phyloP scores from a whole-genome alignment of 176 grass and related monocot species.

The Rhipidocladum racemiflorum region DNA sequence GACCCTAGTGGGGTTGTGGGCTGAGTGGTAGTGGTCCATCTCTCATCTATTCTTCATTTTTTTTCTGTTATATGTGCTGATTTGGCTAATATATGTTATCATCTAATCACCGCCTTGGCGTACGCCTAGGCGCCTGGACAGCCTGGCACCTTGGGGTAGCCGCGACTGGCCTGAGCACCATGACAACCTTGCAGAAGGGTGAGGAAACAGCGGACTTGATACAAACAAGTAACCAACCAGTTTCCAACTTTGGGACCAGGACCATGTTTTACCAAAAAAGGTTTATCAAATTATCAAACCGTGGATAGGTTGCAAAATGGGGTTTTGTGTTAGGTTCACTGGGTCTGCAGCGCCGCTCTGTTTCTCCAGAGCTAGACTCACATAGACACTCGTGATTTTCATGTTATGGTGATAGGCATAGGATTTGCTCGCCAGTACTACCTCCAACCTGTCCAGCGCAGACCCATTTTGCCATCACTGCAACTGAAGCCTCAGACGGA shows the following conservation, averaged over 20 bases:
- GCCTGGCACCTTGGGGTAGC: no score
- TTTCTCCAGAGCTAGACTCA: background rate
- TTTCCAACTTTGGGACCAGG: background rate
- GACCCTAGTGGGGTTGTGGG: no score
- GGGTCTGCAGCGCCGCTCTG: background rate
- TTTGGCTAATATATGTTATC: no score
- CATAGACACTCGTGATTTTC: background rate
- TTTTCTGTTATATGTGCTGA: no score
- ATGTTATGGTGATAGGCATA: background rate
- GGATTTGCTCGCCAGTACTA: background rate
- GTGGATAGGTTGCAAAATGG: background rate
- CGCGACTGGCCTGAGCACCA: no score
- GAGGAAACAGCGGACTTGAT: background rate
- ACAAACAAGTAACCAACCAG: background rate
- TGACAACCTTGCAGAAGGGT: no score
- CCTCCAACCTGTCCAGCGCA: background rate
- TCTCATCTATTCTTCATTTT: no score
- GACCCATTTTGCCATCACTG: background rate
- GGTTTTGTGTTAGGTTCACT: background rate
- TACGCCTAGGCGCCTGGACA: no score
- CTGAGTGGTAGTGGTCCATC: no score
- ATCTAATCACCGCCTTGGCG: no score
- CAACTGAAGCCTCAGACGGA: background rate
- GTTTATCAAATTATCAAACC: background rate
- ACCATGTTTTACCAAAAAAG: background rate